Evolutionary conservation across 495 filamentous ascomycete species (phyloP).

Genomic region (Xanthoparmelia taractica): DNA sequence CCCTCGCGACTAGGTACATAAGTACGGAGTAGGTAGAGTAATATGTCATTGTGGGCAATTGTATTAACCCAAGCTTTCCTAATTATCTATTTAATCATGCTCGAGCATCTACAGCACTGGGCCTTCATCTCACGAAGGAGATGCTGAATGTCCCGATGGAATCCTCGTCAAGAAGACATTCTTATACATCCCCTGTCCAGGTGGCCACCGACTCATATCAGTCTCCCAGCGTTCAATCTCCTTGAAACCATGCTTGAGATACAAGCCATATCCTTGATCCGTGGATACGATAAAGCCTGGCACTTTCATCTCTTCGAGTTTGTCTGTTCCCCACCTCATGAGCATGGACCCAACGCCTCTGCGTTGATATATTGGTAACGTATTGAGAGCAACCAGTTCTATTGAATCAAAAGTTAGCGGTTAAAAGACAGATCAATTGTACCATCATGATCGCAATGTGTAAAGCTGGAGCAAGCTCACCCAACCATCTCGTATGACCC

Average conservation of each 20-base stretch:
- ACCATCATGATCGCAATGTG: neutral
- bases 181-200: slow-evolving; percentile 9
- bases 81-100: neutral
- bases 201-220: slow-evolving; percentile 12
- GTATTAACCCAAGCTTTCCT: too few species aligned
- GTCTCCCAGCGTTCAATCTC: slow-evolving; percentile 13
- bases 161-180: slow-evolving; percentile 9
- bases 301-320: slow-evolving; percentile 12
- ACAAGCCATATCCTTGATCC: slow-evolving; percentile 7
- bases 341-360: slow-evolving; percentile 11
- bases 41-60: too few species aligned
- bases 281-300: slow-evolving; percentile 10
- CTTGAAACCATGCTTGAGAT: slow-evolving; percentile 12
- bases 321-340: slow-evolving; percentile 17
- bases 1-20: too few species aligned
- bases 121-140: neutral
- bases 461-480: neutral
- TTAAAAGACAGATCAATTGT: neutral
- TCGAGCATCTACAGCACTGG: neutral
- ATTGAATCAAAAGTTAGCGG: neutral
- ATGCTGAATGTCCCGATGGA: neutral
- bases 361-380: slow-evolving; percentile 10
- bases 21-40: too few species aligned
- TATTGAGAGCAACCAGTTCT: slow-evolving; percentile 4
- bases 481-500: slow-evolving; percentile 14